Evolutionary conservation across 495 filamentous ascomycete genomes (phyloP).

Genomic region (Aspergillus conjunctus): DNA sequence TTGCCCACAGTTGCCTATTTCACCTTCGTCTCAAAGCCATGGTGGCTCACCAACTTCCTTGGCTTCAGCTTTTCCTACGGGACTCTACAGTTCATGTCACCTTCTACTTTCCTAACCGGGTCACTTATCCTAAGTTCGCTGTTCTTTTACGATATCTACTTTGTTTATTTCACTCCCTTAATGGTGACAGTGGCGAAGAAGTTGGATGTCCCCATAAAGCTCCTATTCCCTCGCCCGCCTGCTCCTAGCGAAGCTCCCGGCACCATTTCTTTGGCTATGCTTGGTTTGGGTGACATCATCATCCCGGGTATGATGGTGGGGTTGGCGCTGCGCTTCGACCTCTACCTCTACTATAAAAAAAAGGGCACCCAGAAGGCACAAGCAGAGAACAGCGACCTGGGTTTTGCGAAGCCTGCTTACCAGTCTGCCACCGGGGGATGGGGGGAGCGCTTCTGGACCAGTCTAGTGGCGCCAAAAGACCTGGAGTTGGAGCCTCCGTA

Average conservation of each 20-base stretch:
- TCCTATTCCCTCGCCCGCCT: constrained; percentile 75
- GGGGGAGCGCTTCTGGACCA: constrained; percentile 86
- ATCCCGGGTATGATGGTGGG: constrained; percentile 93
- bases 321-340: constrained; percentile 85
- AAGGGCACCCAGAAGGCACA: constrained; percentile 49
- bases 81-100: constrained; percentile 80
- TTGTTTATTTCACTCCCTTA: constrained; percentile 95
- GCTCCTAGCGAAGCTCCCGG: constrained; percentile 40
- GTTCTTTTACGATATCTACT: constrained; percentile 94
- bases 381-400: constrained; percentile 39
- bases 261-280: constrained; percentile 66
- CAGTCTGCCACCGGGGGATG: constrained; percentile 66
- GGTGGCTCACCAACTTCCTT: constrained; percentile 85
- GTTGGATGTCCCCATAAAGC: constrained; percentile 90
- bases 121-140: constrained; percentile 73
- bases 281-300: constrained; percentile 91
- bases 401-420: constrained; percentile 56
- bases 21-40: constrained; percentile 68
- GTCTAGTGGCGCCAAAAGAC: constrained; percentile 28
- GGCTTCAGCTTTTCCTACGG: constrained; percentile 85
- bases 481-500: constrained; percentile 43
- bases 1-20: constrained; percentile 64
- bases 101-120: constrained; percentile 84
- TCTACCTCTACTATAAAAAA: constrained; percentile 76
- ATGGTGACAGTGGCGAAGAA: constrained; percentile 95